These are phyloP conservation scores for Botrytis cinerea DNA, from an alignment of 2,329 filamentous ascomycete species.

Conservation along the genomic window DNA sequence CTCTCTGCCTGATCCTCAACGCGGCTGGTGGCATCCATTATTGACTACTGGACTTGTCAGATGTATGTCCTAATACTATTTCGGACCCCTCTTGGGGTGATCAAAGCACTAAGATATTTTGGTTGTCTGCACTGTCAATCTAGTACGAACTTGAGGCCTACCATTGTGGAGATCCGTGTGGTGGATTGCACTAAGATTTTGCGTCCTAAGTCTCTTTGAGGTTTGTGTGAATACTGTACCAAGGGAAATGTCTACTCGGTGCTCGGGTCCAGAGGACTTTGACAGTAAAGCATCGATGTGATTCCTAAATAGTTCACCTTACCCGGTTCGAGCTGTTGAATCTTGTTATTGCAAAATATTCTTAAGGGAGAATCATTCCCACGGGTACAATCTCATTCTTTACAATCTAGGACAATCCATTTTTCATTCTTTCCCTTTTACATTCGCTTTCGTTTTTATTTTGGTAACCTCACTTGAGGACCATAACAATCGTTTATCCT, in stretches of 20 bases:
- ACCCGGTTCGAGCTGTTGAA: constrained; percentile 1
- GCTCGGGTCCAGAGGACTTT: constrained; percentile 3
- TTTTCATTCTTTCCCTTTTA: neutral
- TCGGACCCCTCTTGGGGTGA: neutral
- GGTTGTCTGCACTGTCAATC: neutral
- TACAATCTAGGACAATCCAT: neutral
- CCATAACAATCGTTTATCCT: neutral
- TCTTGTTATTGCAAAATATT: neutral
- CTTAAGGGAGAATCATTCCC: constrained; percentile 12
- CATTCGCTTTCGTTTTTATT: neutral
- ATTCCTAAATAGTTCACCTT: neutral
- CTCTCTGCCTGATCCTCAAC: neutral
- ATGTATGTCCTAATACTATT: constrained; percentile 1
- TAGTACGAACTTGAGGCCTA: neutral
- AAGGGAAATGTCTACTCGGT: neutral
- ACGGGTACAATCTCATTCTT: constrained; percentile 3
- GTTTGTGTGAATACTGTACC: neutral
- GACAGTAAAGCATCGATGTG: neutral
- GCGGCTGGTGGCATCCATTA: neutral
- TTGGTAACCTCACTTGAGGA: constrained; percentile 12
- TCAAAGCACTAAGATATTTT: constrained; percentile 2
- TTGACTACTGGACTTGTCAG: constrained; percentile 7
- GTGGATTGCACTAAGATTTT: constrained; percentile 1
- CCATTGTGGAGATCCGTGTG: constrained; percentile 3
- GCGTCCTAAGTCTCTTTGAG: neutral